Conservation (phyloP, 257 asterid species). For the Nicotiana noctiflora region DNA sequence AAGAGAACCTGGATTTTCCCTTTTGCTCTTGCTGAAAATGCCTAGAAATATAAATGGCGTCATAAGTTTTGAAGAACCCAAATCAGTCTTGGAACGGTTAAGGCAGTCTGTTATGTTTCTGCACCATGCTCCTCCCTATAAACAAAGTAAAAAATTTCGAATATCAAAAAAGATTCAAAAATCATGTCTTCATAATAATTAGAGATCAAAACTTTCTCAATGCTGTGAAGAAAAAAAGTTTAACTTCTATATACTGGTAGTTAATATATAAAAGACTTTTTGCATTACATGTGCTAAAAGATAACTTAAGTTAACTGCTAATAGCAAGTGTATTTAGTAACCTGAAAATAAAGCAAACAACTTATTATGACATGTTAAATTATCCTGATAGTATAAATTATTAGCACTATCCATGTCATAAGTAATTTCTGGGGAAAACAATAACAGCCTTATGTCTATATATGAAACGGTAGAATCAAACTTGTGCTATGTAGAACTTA, state of each 20-base stretch:
- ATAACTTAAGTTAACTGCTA: not conserved
- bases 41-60: conserved; percentile 3
- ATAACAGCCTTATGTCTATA: not conserved
- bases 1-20: not conserved
- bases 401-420: too few species aligned
- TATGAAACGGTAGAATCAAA: not conserved
- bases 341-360: not conserved
- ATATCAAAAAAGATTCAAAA: not conserved
- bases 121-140: conserved; percentile 9
- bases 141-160: not conserved
- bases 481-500: not conserved
- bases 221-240: not conserved
- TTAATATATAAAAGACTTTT: too few species aligned
- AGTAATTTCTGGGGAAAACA: not conserved
- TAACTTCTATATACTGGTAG: not conserved
- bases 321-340: not conserved
- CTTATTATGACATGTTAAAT: not conserved
- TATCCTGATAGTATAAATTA: not conserved
- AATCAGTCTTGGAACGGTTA: not conserved
- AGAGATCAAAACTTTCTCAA: not conserved
- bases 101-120: conserved; percentile 1
- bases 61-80: conserved; percentile 7
- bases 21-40: conserved; percentile 6
- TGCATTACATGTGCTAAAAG: not conserved
- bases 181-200: not conserved